Evolutionary conservation across 805 yeast genomes (phyloP), one percentile per base, ranked within the genome.

Genomic region (Candida bentonensis): DNA sequence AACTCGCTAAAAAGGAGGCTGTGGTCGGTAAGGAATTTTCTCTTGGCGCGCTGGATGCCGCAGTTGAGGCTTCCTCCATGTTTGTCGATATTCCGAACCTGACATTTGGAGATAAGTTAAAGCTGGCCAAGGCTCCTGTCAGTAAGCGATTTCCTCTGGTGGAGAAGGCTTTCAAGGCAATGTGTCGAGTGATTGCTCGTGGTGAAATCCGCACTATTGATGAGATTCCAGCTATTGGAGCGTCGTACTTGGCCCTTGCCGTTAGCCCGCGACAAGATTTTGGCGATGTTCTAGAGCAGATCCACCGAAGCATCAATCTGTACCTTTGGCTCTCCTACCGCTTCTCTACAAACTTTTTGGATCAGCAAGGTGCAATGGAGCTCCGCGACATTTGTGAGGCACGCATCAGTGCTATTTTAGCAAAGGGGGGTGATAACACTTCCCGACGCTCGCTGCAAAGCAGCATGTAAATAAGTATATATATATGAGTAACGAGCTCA

Each of bases 241-340:
- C 53, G 20, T 45, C 21, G 23, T 5, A 21, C 22, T 21, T 22
- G 40, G 3, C 53, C 52, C 1, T 42, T 22, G 2, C 39, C 46
- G 34, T 21, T 7, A 2, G 25, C 15, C 15, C 39, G 23, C 2
- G 46, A 21, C 23, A 42, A 48, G 30, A 30, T 15, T 30, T 30
- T 30, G 36, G 36, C 3, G 48, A 47, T 49, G 56, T 58, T 25
- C 62, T 79, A 20, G 96, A 87, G 57, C 69, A 71, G 3, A 64
- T 81, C 47, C 94, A 87, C 62, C 76, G 76, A 50, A 64, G 74
- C 40, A 69, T 84, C 15, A 70, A 78, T 51, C 62, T 83, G 4
- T 89, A 76, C 56, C 65, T 85, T 56, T 89, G 98, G 98, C 67
- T 89, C 49, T 72, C 83, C 44, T 88, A 84, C 58, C 67, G 96